phyloP scores from a whole-genome alignment of 495 filamentous ascomycete species.

The Hypomontagnella monticulosa region DNA sequence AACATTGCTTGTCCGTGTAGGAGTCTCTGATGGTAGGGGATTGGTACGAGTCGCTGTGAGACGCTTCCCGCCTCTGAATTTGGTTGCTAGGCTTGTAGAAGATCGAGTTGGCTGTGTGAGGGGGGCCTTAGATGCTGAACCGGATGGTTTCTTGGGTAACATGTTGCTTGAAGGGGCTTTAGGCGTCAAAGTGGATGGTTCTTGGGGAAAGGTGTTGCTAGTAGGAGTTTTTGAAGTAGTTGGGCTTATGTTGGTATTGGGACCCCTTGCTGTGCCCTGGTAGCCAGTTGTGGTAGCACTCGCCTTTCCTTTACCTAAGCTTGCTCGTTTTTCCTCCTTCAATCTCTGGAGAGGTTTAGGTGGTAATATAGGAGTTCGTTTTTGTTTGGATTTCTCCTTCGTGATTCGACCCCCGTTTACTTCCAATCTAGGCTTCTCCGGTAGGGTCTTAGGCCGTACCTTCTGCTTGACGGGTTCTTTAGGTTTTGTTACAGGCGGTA shows the following conservation, averaged over 20 bases:
- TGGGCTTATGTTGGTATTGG: constrained; percentile 4
- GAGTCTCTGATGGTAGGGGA: constrained; percentile 8
- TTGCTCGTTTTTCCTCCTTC: constrained; percentile 3
- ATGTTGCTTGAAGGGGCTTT: background rate
- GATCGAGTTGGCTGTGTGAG: constrained; percentile 16
- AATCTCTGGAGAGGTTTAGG: constrained; percentile 5
- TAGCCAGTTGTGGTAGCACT: constrained; percentile 42
- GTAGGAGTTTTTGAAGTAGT: background rate
- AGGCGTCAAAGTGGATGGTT: background rate
- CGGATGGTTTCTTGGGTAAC: background rate
- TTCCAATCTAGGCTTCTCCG: background rate
- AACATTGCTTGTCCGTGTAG: constrained; percentile 29
- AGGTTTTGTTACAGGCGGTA: background rate
- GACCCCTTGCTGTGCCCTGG: constrained; percentile 45
- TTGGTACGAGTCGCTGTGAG: constrained; percentile 40
- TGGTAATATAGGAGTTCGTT: constrained; percentile 1
- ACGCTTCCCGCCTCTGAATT: constrained; percentile 29
- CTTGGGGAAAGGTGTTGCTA: background rate
- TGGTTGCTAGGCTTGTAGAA: constrained; percentile 30
- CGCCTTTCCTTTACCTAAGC: constrained; percentile 1
- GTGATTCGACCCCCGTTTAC: background rate
- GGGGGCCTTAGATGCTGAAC: background rate
- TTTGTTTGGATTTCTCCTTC: constrained; percentile 8
- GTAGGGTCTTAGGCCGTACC: background rate
- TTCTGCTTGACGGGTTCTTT: constrained; percentile 25